Base-by-base conservation (phyloP, 345 rosid species). In the Hevea brasiliensis region DNA sequence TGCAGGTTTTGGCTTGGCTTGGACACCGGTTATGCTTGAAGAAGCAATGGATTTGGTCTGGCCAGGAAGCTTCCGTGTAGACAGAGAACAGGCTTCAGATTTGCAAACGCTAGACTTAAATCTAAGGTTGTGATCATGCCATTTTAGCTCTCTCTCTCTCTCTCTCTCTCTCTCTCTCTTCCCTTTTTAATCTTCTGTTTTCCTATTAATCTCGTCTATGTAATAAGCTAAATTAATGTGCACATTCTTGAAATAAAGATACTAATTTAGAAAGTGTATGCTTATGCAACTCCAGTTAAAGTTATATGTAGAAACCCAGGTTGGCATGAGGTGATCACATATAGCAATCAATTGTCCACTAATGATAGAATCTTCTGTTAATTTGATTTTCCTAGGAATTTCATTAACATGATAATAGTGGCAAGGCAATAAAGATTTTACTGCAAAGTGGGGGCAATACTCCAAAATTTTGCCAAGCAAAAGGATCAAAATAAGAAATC, bases 1-100 rank as follows among this genome's bases (percentile, higher is more conserved):
- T 61, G 12, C 73, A 29, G 74, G 78, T 18, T 74, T 66, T 47
- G 81, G 77, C 8, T 64, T 77, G 65, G 56, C 57, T 7, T 42
- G 70, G 76, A 44, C 79, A 21, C 79, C 82, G 3, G 67, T 67
- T 65, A 26, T 55, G 68, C 18, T 74, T 55, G 84, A 76, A 68
- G 79, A 73, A 42, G 29, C 77, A 8, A 55, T 65, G 75, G 80
- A 74, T 68, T 50, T 71, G 67, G 64, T 63, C 26, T 85, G 88
- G 85, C 88, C 85, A 3, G 88, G 85, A 67, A 85, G 88, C 72
- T 80, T 77, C 53, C 81, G 81, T 0, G 47, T 80, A 8, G 75
- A 80, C 35, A 37, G 40, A 32, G 74, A 73, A 17, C 79, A 67
- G 55, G 60, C 51, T 53, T 63, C 79, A 17, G 77, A 82, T 45